phyloP scores from a whole-genome alignment of 805 yeast species.

The Grigorovia humatica region DNA sequence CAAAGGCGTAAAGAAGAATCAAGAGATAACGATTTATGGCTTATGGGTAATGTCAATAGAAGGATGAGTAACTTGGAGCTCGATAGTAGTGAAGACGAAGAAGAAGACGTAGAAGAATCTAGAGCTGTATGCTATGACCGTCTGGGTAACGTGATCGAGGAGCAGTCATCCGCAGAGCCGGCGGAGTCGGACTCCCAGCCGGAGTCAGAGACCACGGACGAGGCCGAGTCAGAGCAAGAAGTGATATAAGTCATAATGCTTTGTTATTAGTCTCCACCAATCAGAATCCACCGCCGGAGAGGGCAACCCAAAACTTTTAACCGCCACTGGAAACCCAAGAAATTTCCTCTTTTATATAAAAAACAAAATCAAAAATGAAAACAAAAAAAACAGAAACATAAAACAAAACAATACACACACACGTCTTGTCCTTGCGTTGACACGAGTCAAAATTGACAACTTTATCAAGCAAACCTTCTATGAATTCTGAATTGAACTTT shows the following conservation, averaged over 20 bases:
- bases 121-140: conserved; percentile 12
- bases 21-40: conserved; percentile 57
- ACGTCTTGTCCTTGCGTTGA: neutral
- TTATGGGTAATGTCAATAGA: conserved; percentile 68
- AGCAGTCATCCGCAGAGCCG: too few relatives aligned
- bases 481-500: conserved; percentile 8
- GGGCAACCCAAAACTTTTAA: too few relatives aligned
- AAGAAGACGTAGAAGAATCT: conserved; percentile 15
- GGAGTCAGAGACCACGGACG: conserved; percentile 8
- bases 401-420: neutral
- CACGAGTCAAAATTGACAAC: too few relatives aligned
- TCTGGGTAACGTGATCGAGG: conserved; percentile 16
- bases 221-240: too few relatives aligned
- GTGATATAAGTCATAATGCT: neutral
- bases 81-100: conserved; percentile 12
- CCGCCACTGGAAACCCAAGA: too few relatives aligned
- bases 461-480: neutral
- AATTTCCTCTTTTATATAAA: too few relatives aligned
- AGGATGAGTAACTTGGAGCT: conserved; percentile 7
- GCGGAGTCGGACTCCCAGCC: conserved; percentile 18
- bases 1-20: conserved; percentile 47
- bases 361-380: neutral
- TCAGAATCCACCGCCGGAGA: neutral
- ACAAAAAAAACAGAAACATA: too few relatives aligned
- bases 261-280: neutral